Base-by-base conservation (phyloP, 1,284 basidiomycete species). In the Tilletiopsis washingtonensis region DNA sequence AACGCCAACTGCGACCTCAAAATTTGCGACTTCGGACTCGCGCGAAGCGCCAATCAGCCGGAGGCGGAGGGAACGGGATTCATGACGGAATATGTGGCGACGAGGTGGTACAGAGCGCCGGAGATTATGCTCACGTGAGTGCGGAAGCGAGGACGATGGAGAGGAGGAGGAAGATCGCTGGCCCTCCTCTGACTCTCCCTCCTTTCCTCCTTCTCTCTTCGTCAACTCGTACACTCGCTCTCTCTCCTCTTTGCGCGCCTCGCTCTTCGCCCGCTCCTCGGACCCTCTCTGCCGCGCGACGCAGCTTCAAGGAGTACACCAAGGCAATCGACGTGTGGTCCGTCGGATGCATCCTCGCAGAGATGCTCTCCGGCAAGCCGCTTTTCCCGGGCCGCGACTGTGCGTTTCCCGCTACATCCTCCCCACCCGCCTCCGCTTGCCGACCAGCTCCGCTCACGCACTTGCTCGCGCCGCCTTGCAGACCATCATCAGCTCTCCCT, bases 301-400 rank as follows among this genome's bases (percentile, higher is more conserved):
- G 15, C 45, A 58, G 56, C 2, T 74, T 74, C 58, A 70, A 70
- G 53, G 65, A 73, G 51, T 74, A 74, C 46, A 73, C 71, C 45
- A 74, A 71, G 46, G 69, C 71, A 1, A 73, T 74, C 41, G 72
- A 74, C 37, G 52, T 89, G 62, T 94, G 90, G 90, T 85, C 83
- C 54, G 87, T 93, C 2, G 90, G 90, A 2, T 93, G 90, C 73
- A 88, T 94, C 5, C 78, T 93, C 14, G 90, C 90, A 0, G 90
- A 94, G 75, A 93, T 94, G 89, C 61, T 94, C 17, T 86, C 82
- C 54, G 88, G 89, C 38, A 84, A 85, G 67, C 87, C 91, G 0
- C 77, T 94, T 44, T 94, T 94, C 75, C 90, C 90, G 2, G 90
- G 90, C 19, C 51, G 69, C 21, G 70, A 73, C 56, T 73, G 46